Percentiles rank a stretch among this genome's conserved stretches.
These are phyloP conservation scores for Stellera chamaejasme DNA, from an alignment of 345 rosid species.

Conservation along the genomic window DNA sequence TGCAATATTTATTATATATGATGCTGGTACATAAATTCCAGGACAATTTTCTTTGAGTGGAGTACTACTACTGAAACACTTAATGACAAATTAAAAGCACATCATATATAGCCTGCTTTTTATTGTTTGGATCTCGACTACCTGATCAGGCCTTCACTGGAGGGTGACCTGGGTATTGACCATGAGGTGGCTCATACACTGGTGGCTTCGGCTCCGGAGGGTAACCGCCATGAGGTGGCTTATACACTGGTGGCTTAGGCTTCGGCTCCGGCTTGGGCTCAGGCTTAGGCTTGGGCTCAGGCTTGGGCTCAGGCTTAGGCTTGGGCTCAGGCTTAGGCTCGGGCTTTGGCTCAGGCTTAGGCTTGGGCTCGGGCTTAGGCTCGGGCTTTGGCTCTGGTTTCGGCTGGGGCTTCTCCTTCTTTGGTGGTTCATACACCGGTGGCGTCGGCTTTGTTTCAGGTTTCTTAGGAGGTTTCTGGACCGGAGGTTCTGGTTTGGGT, in stretches of 20 bases:
- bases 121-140: too few species aligned
- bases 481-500: neutral
- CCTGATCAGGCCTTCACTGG: neutral
- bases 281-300: slow-evolving; percentile 3
- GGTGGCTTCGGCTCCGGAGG: slow-evolving; percentile 6
- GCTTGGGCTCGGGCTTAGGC: slow-evolving; percentile 6
- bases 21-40: too few species aligned
- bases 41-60: too few species aligned
- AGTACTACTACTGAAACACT: too few species aligned
- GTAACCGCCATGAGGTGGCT: slow-evolving; percentile 1
- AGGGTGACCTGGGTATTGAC: slow-evolving; percentile 6
- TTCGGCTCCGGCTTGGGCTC: neutral
- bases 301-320: neutral
- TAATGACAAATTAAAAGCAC: too few species aligned
- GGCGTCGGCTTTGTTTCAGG: slow-evolving; percentile 6
- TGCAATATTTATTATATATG: too few species aligned
- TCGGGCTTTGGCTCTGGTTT: neutral
- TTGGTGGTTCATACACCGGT: slow-evolving; percentile 4
- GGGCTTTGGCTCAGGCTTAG: slow-evolving; percentile 6
- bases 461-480: slow-evolving; percentile 5
- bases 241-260: slow-evolving; percentile 5
- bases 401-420: slow-evolving; percentile 9
- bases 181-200: neutral
- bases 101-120: too few species aligned
- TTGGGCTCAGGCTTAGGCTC: slow-evolving; percentile 10